phyloP scores from a whole-genome alignment of 306 rosid genomes.

The Biancaea sappan region DNA sequence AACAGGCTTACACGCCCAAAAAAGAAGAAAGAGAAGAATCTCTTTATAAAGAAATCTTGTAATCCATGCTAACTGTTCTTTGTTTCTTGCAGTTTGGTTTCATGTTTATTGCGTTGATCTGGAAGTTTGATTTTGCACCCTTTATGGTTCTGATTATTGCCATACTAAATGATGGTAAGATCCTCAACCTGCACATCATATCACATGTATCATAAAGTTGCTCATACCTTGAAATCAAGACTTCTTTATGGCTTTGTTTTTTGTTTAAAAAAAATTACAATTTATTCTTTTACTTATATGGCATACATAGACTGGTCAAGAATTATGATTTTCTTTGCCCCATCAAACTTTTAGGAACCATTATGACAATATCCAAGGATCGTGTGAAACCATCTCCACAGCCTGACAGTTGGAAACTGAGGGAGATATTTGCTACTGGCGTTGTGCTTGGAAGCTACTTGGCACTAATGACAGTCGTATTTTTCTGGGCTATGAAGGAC shows the following conservation, averaged over 20 bases:
- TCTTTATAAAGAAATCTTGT: background rate
- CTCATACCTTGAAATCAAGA: too few relatives aligned
- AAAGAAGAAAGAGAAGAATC: background rate
- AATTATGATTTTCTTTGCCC: too few relatives aligned
- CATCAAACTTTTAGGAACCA: slow-evolving; percentile 62
- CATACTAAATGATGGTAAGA: slow-evolving; percentile 84
- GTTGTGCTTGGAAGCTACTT: slow-evolving; percentile 87
- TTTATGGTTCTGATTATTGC: slow-evolving; percentile 98
- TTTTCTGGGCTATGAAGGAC: slow-evolving; percentile 74
- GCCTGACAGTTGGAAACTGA: slow-evolving; percentile 94
- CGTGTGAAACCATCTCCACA: slow-evolving; percentile 92
- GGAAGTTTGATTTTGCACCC: slow-evolving; percentile 93
- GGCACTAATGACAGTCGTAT: slow-evolving; percentile 92
- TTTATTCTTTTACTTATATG: too few relatives aligned
- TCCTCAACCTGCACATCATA: background rate
- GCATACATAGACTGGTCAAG: too few relatives aligned
- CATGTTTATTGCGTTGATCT: slow-evolving; percentile 87
- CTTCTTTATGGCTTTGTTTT: too few relatives aligned
- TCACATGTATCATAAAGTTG: too few relatives aligned
- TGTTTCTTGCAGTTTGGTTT: slow-evolving; percentile 76
- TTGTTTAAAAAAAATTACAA: too few relatives aligned
- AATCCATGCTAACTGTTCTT: slow-evolving; percentile 17
- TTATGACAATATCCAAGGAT: slow-evolving; percentile 94
- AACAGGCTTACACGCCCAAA: background rate
- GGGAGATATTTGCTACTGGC: slow-evolving; percentile 93